phyloP scores from a whole-genome alignment of 23 red algal species.

The Cyanidiococcus yangmingshanensis region DNA sequence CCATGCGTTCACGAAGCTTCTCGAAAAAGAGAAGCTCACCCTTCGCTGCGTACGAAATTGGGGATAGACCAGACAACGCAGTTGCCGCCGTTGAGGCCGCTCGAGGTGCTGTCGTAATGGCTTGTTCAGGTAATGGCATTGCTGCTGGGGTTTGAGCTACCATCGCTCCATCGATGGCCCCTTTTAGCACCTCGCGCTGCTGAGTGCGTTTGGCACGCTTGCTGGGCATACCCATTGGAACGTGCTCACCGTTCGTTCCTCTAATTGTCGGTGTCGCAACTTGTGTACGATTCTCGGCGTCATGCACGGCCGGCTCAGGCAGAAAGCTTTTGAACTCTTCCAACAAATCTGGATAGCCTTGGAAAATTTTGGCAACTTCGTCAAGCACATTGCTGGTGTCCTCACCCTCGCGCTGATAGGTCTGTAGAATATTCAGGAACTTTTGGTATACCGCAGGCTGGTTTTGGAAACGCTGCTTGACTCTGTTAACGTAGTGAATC shows the following conservation, averaged over 20 bases:
- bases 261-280: not conserved
- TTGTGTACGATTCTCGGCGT: not conserved
- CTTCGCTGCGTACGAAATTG: conserved; percentile 21
- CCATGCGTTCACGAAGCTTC: conserved; percentile 51
- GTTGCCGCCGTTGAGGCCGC: not conserved
- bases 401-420: conserved; percentile 54
- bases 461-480: conserved; percentile 69
- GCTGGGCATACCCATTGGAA: not conserved
- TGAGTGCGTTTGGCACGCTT: not conserved
- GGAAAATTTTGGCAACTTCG: conserved; percentile 57
- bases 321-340: conserved; percentile 80
- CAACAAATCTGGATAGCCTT: conserved; percentile 74
- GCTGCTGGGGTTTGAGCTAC: not conserved
- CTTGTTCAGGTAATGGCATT: not conserved
- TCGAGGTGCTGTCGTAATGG: not conserved
- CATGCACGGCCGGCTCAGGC: conserved; percentile 20
- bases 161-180: not conserved
- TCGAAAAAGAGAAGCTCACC: conserved; percentile 77
- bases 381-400: conserved; percentile 65
- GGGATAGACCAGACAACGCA: conserved; percentile 1
- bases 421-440: conserved; percentile 61
- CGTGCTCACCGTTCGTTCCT: not conserved
- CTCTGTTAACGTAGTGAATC: conserved; percentile 75
- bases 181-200: not conserved
- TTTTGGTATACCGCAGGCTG: conserved; percentile 48